Conservation (phyloP, 768 basidiomycete species). For the Zangia roseola region DNA sequence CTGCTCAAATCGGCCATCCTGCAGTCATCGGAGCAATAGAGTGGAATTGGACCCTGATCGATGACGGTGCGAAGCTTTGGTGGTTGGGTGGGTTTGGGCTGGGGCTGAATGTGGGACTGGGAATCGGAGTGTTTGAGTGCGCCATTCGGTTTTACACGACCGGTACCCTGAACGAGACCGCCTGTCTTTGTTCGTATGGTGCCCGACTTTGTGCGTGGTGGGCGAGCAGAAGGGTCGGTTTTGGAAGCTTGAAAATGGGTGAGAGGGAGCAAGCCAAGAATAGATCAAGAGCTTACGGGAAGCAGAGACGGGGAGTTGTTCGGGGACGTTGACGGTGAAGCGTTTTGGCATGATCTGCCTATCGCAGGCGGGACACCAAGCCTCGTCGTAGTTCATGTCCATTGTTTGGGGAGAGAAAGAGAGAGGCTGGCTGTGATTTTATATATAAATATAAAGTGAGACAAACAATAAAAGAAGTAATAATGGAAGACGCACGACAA, state of each 20-base stretch:
- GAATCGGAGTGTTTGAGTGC: conserved; percentile 44
- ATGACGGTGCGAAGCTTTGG: conserved; percentile 65
- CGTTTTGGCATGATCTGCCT: conserved; percentile 81
- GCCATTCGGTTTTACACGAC: conserved; percentile 59
- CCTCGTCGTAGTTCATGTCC: conserved; percentile 54
- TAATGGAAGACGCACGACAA: conserved; percentile 23
- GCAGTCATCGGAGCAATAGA: conserved; percentile 85
- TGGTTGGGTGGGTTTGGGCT: conserved; percentile 31
- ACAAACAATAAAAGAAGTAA: conserved; percentile 12
- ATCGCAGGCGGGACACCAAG: conserved; percentile 82
- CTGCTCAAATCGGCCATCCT: conserved; percentile 54
- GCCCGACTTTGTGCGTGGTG: conserved; percentile 36
- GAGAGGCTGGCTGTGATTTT: too few species aligned
- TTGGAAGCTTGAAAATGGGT: conserved; percentile 20
- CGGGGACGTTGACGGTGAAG: conserved; percentile 45
- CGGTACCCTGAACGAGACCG: conserved; percentile 66
- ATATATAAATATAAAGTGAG: conserved; percentile 24
- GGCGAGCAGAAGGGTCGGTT: conserved; percentile 28
- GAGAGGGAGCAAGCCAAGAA: conserved; percentile 1
- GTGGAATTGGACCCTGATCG: conserved; percentile 75
- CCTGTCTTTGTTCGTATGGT: conserved; percentile 38
- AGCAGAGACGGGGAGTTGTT: conserved; percentile 26
- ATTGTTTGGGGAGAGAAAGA: conserved; percentile 22
- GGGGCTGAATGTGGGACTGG: conserved; percentile 20
- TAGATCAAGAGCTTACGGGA: conserved; percentile 35